Conservation (phyloP, 768 basidiomycete genomes). For the Xerocomus brunneocitrinus region DNA sequence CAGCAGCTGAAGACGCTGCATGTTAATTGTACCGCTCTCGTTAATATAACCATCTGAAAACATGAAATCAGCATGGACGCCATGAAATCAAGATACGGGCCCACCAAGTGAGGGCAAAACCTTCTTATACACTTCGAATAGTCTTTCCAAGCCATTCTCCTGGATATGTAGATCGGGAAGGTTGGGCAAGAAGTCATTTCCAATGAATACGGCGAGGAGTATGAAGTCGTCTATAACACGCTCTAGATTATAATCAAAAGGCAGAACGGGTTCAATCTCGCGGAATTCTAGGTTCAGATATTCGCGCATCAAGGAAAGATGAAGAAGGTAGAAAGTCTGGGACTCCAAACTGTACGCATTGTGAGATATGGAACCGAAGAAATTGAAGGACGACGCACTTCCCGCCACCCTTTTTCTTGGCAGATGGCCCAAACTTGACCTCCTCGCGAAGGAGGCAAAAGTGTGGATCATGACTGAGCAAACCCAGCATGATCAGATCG, state of each 20-base stretch:
- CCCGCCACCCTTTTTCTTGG: constrained; percentile 62
- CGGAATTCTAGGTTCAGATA: constrained; percentile 96
- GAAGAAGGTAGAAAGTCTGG: constrained; percentile 91
- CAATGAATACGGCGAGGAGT: constrained; percentile 92
- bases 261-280: constrained; percentile 57
- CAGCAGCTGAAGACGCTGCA: constrained; percentile 75
- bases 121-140: constrained; percentile 96
- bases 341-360: constrained; percentile 51
- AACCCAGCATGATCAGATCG: constrained; percentile 95
- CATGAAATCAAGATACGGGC: constrained; percentile 12
- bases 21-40: constrained; percentile 79
- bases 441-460: constrained; percentile 97
- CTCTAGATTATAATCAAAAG: constrained; percentile 87
- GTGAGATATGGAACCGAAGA: constrained; percentile 5
- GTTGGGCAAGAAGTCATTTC: constrained; percentile 97
- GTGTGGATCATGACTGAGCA: constrained; percentile 97
- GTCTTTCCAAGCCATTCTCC: constrained; percentile 87
- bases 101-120: constrained; percentile 71
- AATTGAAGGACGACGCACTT: constrained; percentile 35
- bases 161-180: constrained; percentile 96
- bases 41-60: constrained; percentile 85
- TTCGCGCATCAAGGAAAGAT: constrained; percentile 91
- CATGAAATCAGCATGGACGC: background rate
- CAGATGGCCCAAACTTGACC: constrained; percentile 89
- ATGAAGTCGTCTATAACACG: constrained; percentile 98